A percentile compares a stretch with the other conserved stretches of the same genome.
Evolutionary conservation across 257 asterid species (phyloP).

Genomic region (Marsdenia floribunda): DNA sequence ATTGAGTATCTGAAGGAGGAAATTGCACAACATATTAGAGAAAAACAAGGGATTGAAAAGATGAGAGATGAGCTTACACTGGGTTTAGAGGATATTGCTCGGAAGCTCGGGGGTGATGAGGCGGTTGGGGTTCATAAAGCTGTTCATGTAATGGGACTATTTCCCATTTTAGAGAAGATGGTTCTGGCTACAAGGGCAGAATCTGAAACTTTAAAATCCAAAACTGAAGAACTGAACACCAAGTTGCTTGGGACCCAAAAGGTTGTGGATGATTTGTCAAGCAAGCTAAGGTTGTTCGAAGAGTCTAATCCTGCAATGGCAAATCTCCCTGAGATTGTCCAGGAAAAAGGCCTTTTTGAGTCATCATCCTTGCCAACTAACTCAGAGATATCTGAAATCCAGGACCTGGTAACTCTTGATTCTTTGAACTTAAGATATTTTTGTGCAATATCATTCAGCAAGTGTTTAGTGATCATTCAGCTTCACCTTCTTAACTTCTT

Average conservation of each 20-base stretch:
- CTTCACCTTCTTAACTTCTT: background rate
- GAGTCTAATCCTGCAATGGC: constrained; percentile 42
- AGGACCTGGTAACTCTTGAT: constrained; percentile 56
- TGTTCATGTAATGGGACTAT: constrained; percentile 34
- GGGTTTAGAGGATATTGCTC: constrained; percentile 52
- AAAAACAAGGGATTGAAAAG: constrained; percentile 37
- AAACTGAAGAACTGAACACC: constrained; percentile 64
- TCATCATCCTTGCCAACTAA: constrained; percentile 45
- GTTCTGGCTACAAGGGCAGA: constrained; percentile 45
- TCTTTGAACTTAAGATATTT: background rate
- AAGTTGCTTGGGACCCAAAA: constrained; percentile 57
- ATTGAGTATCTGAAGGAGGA: constrained; percentile 55
- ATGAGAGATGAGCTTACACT: constrained; percentile 44
- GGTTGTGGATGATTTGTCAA: constrained; percentile 63
- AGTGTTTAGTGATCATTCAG: background rate
- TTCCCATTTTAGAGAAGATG: constrained; percentile 59
- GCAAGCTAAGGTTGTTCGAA: constrained; percentile 69
- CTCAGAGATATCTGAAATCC: constrained; percentile 92
- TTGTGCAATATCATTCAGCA: background rate
- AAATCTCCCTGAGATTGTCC: constrained; percentile 41
- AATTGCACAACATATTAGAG: constrained; percentile 31
- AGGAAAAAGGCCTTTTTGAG: constrained; percentile 53
- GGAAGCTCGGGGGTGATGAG: constrained; percentile 62
- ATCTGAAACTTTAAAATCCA: constrained; percentile 57
- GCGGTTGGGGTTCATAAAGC: constrained; percentile 40